Evolutionary conservation across 768 basidiomycete species (phyloP).

Genomic region (Hericium coralloides): DNA sequence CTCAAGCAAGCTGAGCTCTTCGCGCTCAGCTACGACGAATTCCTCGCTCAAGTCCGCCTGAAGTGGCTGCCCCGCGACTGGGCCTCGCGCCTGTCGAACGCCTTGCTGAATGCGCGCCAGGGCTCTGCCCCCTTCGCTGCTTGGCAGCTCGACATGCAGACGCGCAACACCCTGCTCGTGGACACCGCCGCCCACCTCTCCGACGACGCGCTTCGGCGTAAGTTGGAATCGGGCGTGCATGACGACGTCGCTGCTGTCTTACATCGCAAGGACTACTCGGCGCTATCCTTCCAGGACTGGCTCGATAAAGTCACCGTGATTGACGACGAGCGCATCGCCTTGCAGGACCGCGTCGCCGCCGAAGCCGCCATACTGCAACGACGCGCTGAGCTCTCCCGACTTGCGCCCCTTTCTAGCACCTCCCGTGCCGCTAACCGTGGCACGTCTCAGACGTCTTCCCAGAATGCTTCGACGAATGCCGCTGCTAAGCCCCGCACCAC

Average conservation of each 20-base stretch:
- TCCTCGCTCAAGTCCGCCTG: neutral
- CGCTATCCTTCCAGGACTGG: neutral
- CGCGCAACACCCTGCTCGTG: neutral
- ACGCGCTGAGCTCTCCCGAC: too few relatives aligned
- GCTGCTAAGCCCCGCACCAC: neutral
- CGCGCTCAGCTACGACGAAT: neutral
- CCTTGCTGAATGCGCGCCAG: neutral
- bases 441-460: too few relatives aligned
- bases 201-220: neutral
- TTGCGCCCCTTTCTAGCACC: too few relatives aligned
- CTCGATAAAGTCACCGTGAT: neutral
- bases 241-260: neutral
- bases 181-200: neutral
- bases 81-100: neutral
- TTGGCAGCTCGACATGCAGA: neutral
- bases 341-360: neutral
- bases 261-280: too few relatives aligned
- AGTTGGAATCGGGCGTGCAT: neutral
- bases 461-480: neutral
- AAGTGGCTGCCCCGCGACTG: neutral
- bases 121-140: neutral
- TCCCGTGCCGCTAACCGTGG: too few relatives aligned
- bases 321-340: neutral
- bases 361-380: neutral
- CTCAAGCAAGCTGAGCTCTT: neutral